Conservation (phyloP, 768 basidiomycete species). For the Boletus insuetus region DNA sequence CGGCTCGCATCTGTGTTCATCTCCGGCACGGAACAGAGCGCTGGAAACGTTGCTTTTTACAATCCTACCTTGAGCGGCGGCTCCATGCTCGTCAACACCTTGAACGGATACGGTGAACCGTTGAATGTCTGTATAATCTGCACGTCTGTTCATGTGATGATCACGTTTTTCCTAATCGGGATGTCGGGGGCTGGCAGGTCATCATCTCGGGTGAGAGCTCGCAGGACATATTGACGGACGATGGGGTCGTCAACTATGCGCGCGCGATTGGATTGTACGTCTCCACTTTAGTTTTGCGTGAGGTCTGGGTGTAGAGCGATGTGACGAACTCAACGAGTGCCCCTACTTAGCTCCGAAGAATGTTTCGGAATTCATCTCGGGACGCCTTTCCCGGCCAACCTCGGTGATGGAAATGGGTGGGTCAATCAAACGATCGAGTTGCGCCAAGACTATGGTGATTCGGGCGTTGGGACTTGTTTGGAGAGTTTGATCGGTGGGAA, state of each 20-base stretch:
- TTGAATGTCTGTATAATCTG: constrained; percentile 36
- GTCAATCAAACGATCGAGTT: constrained; percentile 45
- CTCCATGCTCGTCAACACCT: constrained; percentile 42
- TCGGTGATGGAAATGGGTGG: constrained; percentile 47
- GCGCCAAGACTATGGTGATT: constrained; percentile 41
- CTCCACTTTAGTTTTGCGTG: neutral
- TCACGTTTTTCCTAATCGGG: neutral
- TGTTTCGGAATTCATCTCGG: constrained; percentile 38
- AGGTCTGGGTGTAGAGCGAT: no score
- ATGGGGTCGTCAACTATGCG: constrained; percentile 58
- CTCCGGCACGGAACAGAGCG: neutral
- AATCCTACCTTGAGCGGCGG: constrained; percentile 38
- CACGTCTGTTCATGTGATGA: neutral
- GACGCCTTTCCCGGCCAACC: constrained; percentile 39
- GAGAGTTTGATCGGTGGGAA: constrained; percentile 47
- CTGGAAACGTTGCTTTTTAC: constrained; percentile 28
- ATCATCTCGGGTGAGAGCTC: constrained; percentile 68
- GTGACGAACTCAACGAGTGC: neutral
- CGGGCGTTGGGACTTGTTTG: constrained; percentile 41
- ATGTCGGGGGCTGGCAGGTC: constrained; percentile 34
- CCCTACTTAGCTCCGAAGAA: constrained; percentile 36
- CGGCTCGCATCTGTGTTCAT: constrained; percentile 4
- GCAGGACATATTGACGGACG: constrained; percentile 50
- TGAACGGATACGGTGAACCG: constrained; percentile 40
- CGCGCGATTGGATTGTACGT: constrained; percentile 62